Evolutionary conservation across 225 moss, liverwort and hornwort genomes (phyloP), one percentile per base, ranked within the genome.

Genomic region (Physcomitrellopsis africana): DNA sequence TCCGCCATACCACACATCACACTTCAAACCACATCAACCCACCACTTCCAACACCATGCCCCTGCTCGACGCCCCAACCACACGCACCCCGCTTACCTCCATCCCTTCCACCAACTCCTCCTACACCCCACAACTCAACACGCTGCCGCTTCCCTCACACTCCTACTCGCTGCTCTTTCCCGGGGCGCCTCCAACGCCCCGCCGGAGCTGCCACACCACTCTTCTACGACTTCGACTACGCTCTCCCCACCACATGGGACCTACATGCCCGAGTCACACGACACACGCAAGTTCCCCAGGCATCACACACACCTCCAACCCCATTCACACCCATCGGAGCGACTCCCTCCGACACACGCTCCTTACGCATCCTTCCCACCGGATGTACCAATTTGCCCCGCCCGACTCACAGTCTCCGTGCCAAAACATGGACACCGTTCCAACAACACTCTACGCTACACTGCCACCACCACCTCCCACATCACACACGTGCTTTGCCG

Each of bases 381-480:
- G 10, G 17, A 57, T 67, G 57, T 32, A 48, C 24, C 29, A 18
- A 67, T 19, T 57, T 56, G 15, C 65, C 57, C 46, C 27, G 18
- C 27, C 27, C 45, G 42, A 46, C 65, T 55, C 65, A 44, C 19
- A 51, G 18, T 51, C 45, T 18, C 65, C 46, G 71, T 27, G 47
- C 3, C 43, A 14, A 10, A 52, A 42, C 7, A 32, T 18, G 5
- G 1, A 37, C 32, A 37, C 32, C 32, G 32, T 37, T 5, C 32
- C 32, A 37, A 37, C 32, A n/a, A 7, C 32, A 37, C 4, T 7
- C 4, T 37, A 0, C 32, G 4, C 32, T 37, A 5, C 1, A 7
- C 32, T 37, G 32, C 12, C 62, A 62, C 27, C 54, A 68, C 69
- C 54, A 67, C 1, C 55, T 56, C 69, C 56, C 74, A 37, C 32